Conservation (phyloP, 2,329 filamentous ascomycete genomes). For the Verticillium dahliae region DNA sequence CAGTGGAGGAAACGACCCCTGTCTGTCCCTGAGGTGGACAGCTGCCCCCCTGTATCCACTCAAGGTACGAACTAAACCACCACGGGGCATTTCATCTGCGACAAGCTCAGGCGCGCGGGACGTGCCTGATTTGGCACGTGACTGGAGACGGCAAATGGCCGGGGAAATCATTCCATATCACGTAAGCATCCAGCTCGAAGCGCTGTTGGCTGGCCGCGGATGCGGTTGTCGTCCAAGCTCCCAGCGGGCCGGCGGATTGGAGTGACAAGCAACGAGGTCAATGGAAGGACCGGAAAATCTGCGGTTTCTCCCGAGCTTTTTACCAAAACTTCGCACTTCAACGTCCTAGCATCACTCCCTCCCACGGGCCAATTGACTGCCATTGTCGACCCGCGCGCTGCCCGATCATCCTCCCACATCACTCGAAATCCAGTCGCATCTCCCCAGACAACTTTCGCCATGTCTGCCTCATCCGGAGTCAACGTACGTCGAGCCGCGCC, state of each 20-base stretch:
- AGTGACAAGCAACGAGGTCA: not conserved
- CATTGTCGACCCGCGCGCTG: constrained; percentile 28
- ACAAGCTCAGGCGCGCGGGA: not conserved
- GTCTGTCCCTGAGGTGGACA: not conserved
- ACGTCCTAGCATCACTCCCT: constrained; percentile 26
- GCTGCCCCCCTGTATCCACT: not conserved
- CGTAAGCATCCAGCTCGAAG: not conserved
- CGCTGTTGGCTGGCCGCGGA: not conserved
- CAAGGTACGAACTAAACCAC: not conserved
- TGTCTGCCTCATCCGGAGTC: constrained; percentile 59
- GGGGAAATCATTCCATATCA: constrained; percentile 4
- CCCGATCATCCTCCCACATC: constrained; percentile 26
- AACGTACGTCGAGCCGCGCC: constrained; percentile 46
- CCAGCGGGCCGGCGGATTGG: constrained; percentile 6
- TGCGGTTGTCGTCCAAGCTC: constrained; percentile 22
- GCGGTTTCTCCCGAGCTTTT: constrained; percentile 40
- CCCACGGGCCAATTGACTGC: constrained; percentile 38
- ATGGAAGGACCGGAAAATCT: constrained; percentile 28
- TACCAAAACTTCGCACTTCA: constrained; percentile 31
- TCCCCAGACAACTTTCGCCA: constrained; percentile 39
- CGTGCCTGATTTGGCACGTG: constrained; percentile 5
- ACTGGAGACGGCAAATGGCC: constrained; percentile 10
- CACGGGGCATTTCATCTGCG: not conserved
- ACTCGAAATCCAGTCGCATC: constrained; percentile 30
- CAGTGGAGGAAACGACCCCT: not conserved